A percentile compares a stretch with the other conserved stretches of the same genome.
phyloP scores from a whole-genome alignment of 2,329 filamentous ascomycete species.

The Hymenoscyphus infarciens region DNA sequence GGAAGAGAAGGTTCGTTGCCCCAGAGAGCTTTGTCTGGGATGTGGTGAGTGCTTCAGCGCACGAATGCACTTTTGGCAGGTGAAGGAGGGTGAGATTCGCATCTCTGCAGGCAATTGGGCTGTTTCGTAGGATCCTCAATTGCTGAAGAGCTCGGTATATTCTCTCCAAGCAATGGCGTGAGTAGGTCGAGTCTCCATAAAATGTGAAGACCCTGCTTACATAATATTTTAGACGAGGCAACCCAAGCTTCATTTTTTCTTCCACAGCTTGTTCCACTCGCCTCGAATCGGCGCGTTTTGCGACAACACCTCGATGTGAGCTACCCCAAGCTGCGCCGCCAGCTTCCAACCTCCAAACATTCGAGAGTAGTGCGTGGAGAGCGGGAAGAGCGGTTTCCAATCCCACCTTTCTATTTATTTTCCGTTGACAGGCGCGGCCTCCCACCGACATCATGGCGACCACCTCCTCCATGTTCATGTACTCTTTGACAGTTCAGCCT shows the following conservation, averaged over 20 bases:
- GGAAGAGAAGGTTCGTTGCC: slow-evolving; percentile 27
- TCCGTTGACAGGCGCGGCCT: slow-evolving; percentile 31
- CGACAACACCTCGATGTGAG: slow-evolving; percentile 13
- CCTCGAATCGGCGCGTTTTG: background rate
- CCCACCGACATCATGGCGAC: slow-evolving; percentile 69
- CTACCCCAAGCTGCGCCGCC: slow-evolving; percentile 21
- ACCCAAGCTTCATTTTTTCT: slow-evolving; percentile 2
- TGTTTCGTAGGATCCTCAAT: background rate
- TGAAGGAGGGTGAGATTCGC: slow-evolving; percentile 24
- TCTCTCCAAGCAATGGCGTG: background rate
- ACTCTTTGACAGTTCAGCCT: slow-evolving; percentile 92
- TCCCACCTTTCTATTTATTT: slow-evolving; percentile 3
- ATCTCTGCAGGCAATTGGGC: background rate
- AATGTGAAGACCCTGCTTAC: background rate
- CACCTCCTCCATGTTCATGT: slow-evolving; percentile 98
- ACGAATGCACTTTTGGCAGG: slow-evolving; percentile 34
- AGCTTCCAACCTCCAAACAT: slow-evolving; percentile 18
- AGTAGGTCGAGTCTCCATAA: background rate
- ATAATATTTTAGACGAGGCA: background rate
- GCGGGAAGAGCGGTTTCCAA: background rate
- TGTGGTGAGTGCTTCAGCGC: slow-evolving; percentile 25
- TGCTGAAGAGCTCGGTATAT: background rate
- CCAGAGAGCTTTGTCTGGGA: slow-evolving; percentile 17
- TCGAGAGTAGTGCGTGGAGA: slow-evolving; percentile 2
- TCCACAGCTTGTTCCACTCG: background rate